These are phyloP conservation scores for Neofusicoccum sp. DNA, from an alignment of 2,329 filamentous ascomycete genomes.

Conservation along the genomic window DNA sequence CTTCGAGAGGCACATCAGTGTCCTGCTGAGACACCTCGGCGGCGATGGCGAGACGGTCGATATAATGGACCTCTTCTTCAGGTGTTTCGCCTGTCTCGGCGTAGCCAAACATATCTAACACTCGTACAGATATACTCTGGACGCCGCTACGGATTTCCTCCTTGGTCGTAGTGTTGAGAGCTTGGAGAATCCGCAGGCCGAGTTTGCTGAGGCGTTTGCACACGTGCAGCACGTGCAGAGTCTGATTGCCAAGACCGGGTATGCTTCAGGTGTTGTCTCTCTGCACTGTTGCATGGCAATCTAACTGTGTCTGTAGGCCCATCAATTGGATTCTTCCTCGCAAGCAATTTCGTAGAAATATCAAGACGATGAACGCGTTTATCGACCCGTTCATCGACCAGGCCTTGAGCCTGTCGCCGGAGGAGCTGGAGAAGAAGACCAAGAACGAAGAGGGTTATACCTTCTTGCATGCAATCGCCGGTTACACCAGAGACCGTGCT, in stretches of 20 bases:
- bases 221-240: slow-evolving; percentile 77
- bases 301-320: slow-evolving; percentile 47
- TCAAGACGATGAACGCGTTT: slow-evolving; percentile 74
- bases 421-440: slow-evolving; percentile 72
- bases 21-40: slow-evolving; percentile 68
- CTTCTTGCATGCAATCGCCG: slow-evolving; percentile 82
- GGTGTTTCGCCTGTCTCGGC: slow-evolving; percentile 36
- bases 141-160: slow-evolving; percentile 84
- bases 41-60: slow-evolving; percentile 59
- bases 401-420: slow-evolving; percentile 67
- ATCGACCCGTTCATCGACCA: slow-evolving; percentile 77
- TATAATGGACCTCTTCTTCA: slow-evolving; percentile 76
- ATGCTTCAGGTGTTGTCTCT: slow-evolving; percentile 26
- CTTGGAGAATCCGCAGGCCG: slow-evolving; percentile 57
- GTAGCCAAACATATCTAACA: background rate
- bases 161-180: slow-evolving; percentile 74
- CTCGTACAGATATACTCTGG: slow-evolving; percentile 65
- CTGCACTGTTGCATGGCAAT: background rate
- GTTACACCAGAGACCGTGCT: slow-evolving; percentile 68
- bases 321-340: slow-evolving; percentile 66
- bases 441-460: slow-evolving; percentile 75
- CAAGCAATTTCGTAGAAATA: slow-evolving; percentile 61
- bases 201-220: slow-evolving; percentile 81
- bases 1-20: slow-evolving; percentile 77
- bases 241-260: slow-evolving; percentile 66